These are phyloP conservation scores for Schizosaccharomyces cryophilus DNA, from an alignment of 805 yeast species.

Conservation along the genomic window DNA sequence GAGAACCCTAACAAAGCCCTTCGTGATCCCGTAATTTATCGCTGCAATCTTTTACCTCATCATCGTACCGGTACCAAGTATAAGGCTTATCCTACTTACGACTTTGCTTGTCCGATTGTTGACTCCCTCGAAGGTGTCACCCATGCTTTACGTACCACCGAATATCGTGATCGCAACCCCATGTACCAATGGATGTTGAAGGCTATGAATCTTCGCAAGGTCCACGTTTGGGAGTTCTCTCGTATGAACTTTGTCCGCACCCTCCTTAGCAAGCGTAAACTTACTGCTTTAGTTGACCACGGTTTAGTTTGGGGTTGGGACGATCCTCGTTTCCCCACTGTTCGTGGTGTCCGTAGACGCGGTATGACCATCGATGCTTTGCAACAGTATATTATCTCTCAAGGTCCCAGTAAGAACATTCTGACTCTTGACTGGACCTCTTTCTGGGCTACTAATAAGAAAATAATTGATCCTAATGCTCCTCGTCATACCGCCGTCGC, in stretches of 20 bases:
- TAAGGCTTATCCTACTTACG: conserved; percentile 97
- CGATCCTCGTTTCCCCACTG: conserved; percentile 98
- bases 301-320: conserved; percentile 81
- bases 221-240: conserved; percentile 93
- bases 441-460: conserved; percentile 94
- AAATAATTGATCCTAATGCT: conserved; percentile 87
- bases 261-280: conserved; percentile 80
- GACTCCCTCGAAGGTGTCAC: conserved; percentile 94
- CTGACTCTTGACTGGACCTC: conserved; percentile 92
- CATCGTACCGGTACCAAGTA: conserved; percentile 82
- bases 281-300: conserved; percentile 97
- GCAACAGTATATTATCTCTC: conserved; percentile 74
- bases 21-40: conserved; percentile 94
- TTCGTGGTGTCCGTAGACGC: conserved; percentile 96
- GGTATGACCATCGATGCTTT: conserved; percentile 98
- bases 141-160: conserved; percentile 92
- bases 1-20: conserved; percentile 78
- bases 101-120: conserved; percentile 93
- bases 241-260: conserved; percentile 94
- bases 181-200: conserved; percentile 92
- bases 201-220: conserved; percentile 63
- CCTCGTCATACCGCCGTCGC: conserved; percentile 81
- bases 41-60: conserved; percentile 93
- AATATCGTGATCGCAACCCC: conserved; percentile 94
- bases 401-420: conserved; percentile 95